Conservation (phyloP, 2,329 filamentous ascomycete species). For the Talaromyces funiculosus region DNA sequence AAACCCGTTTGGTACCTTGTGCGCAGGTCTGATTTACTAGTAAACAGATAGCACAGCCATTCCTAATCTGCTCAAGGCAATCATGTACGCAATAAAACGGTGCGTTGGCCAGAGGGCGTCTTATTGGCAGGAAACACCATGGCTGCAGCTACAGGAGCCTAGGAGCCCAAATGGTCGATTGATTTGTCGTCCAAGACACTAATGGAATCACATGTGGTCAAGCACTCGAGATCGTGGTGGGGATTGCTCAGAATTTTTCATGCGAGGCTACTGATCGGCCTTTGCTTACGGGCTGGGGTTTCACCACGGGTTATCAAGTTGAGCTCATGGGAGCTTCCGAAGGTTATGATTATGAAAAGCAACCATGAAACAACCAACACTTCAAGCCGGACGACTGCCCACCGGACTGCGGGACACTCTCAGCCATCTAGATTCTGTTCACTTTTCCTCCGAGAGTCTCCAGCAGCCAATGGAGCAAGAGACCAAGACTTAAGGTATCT, state of each 20-base stretch:
- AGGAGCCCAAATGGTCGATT: neutral
- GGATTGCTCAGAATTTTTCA: neutral
- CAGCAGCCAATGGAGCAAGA: neutral
- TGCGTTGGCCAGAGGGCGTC: conserved; percentile 32
- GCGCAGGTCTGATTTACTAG: too few relatives aligned
- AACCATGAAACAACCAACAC: neutral
- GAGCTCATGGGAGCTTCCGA: neutral
- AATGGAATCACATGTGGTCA: neutral
- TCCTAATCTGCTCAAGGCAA: neutral
- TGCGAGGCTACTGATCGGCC: too few relatives aligned
- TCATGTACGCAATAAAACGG: neutral
- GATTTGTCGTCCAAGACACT: neutral
- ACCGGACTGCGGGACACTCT: neutral
- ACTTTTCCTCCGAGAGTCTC: neutral
- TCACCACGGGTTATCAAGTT: neutral
- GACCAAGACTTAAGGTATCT: neutral
- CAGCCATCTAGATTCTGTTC: neutral
- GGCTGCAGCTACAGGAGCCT: conserved; percentile 36
- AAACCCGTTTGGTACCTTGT: neutral
- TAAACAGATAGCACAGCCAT: neutral
- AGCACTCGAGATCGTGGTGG: neutral
- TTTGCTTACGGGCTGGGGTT: neutral
- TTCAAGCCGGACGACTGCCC: neutral
- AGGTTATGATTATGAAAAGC: neutral
- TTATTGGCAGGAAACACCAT: conserved; percentile 34